These are phyloP conservation scores for Bryoerythrophyllum caledonicum DNA, from an alignment of 225 moss, liverwort and hornwort species.

Conservation along the genomic window DNA sequence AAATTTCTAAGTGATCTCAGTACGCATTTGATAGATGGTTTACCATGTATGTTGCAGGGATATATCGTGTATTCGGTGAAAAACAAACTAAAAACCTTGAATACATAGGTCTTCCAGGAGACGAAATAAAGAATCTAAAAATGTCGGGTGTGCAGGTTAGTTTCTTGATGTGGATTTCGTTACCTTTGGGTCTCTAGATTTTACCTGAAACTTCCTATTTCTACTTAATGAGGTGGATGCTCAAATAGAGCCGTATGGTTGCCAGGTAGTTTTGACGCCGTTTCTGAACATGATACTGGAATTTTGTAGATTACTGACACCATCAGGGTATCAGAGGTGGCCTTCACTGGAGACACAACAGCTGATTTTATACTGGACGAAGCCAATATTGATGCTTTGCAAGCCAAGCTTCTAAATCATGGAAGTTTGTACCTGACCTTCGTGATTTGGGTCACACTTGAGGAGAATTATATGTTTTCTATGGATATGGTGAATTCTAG, in stretches of 20 bases:
- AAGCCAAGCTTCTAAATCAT: constrained; percentile 90
- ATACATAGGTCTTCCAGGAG: constrained; percentile 65
- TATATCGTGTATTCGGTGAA: constrained; percentile 87
- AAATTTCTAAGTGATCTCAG: too few species aligned
- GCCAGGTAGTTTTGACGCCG: too few species aligned
- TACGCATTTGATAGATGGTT: too few species aligned
- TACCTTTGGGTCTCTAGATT: neutral
- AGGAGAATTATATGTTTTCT: too few species aligned
- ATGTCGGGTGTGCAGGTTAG: constrained; percentile 75
- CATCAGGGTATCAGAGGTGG: constrained; percentile 72
- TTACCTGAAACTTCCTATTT: neutral
- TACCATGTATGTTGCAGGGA: constrained; percentile 75
- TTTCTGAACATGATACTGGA: neutral
- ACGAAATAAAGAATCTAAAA: constrained; percentile 71
- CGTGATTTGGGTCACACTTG: too few species aligned
- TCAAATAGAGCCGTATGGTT: too few species aligned
- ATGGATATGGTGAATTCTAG: too few species aligned
- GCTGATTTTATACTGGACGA: constrained; percentile 80
- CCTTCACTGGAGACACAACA: constrained; percentile 94
- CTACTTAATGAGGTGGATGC: too few species aligned
- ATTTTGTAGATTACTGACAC: constrained; percentile 76
- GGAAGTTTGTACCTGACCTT: constrained; percentile 79
- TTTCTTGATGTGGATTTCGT: constrained; percentile 16
- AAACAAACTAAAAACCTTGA: constrained; percentile 83
- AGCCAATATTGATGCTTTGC: constrained; percentile 74